phyloP scores from a whole-genome alignment of 225 moss, liverwort and hornwort genomes.

The Pseudisothecium myosuroides region DNA sequence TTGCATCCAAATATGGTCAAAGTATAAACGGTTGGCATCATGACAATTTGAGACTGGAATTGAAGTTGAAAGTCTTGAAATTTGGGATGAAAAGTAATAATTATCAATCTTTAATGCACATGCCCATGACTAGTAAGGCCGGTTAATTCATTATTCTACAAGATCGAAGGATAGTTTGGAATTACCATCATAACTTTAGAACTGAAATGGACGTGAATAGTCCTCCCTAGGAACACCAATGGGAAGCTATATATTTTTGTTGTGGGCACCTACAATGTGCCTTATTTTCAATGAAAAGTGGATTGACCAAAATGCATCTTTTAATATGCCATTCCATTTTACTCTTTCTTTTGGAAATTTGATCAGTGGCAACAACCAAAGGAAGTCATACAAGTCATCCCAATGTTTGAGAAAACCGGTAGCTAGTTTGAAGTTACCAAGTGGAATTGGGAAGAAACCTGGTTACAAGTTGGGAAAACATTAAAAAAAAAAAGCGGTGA shows the following conservation, averaged over 20 bases:
- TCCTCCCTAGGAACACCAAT: not conserved
- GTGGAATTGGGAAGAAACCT: too few relatives aligned
- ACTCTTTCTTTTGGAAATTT: not conserved
- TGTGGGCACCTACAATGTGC: not conserved
- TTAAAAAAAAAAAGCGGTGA: too few relatives aligned
- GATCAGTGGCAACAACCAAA: fast-evolving
- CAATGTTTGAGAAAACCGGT: too few relatives aligned
- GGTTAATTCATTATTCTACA: too few relatives aligned
- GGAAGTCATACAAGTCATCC: not conserved
- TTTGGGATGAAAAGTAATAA: too few relatives aligned
- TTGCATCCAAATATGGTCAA: too few relatives aligned
- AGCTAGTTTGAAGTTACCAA: too few relatives aligned
- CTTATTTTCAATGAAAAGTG: not conserved
- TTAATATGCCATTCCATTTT: not conserved
- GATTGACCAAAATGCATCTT: not conserved
- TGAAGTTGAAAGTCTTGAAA: not conserved
- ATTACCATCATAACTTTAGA: too few relatives aligned
- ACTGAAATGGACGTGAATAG: too few relatives aligned
- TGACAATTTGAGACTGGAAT: not conserved
- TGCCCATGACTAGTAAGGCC: fast-evolving
- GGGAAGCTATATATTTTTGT: not conserved
- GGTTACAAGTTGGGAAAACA: too few relatives aligned
- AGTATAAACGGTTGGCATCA: fast-evolving
- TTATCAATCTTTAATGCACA: too few relatives aligned
- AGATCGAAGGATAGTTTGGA: not conserved